Percentiles rank a stretch among this genome's conserved stretches.
These are phyloP conservation scores for Phytopythium sindhum DNA, from an alignment of 352 stramenopile genomes.

Conservation along the genomic window DNA sequence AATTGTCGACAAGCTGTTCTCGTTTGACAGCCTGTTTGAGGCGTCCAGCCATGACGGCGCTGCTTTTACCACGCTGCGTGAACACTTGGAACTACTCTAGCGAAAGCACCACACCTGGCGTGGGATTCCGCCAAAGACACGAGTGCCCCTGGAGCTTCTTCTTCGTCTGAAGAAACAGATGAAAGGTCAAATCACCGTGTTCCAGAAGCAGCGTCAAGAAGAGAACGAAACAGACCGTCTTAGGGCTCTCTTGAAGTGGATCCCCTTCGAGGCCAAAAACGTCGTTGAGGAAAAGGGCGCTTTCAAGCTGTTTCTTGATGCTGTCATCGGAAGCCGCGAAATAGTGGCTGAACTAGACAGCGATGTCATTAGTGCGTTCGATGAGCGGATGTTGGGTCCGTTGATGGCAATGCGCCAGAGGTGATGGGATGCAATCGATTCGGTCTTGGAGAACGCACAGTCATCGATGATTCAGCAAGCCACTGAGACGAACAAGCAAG, in stretches of 20 bases:
- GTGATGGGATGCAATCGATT: conserved; percentile 13
- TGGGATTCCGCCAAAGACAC: conserved; percentile 8
- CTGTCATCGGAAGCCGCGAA: too few species aligned
- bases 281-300: neutral
- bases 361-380: neutral
- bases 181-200: conserved; percentile 15
- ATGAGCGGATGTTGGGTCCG: neutral
- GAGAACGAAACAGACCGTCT: neutral
- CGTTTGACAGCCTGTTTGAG: conserved; percentile 27
- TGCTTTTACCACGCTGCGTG: neutral
- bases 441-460: neutral
- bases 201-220: too few species aligned
- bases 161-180: conserved; percentile 28
- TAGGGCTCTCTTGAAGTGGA: neutral
- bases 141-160: conserved; percentile 14
- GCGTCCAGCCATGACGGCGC: conserved; percentile 4
- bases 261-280: neutral
- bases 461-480: neutral
- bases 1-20: conserved; percentile 24
- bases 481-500: neutral
- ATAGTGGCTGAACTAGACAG: too few species aligned
- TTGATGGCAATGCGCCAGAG: conserved; percentile 8
- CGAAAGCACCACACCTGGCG: conserved; percentile 17
- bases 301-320: too few species aligned
- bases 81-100: conserved; percentile 16